Base-by-base conservation (phyloP, 1,284 basidiomycete genomes). In the Naganishia cerealis region DNA sequence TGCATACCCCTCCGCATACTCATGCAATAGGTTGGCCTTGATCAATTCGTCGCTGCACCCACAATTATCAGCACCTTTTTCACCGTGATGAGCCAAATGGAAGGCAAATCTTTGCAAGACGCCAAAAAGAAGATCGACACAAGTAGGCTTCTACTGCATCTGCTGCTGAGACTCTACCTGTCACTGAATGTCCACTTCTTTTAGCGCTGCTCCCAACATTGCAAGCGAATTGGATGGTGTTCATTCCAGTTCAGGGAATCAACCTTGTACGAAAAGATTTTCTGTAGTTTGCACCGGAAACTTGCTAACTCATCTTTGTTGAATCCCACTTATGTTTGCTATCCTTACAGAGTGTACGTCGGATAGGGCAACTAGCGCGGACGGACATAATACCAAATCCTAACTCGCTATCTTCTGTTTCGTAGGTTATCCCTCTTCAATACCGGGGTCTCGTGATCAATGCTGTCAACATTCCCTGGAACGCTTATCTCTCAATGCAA, bases 31-130 rank as follows among this genome's bases (percentile, higher is more conserved):
- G 74, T 75, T 29, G 77, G 74, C 4, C 72, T 82, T 40, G 82
- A 83, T 73, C 82, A 83, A 73, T 81, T 82, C 68, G 72, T 76
- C 2, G 77, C 81, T 62, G 81, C 82, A 3, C 82, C 82, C 0
- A 65, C 73, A n/a, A 75, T 81, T 15, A 65, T 80, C 57, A 72
- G 74, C 9, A 74, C 77, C n/a, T 84, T 83, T 76, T 84, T 83
- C 78, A 78, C 79, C 6, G 74, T 74, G 50, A 82, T 82, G 77
- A 79, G 81, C 1, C 70, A 81, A 5, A 71, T 81, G 43, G 83
- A 84, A 71, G 81, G 82, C 58, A 81, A 82, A 71, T 74, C 75
- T 40, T 52, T 80, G 50, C 68, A 75, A 10, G 80, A 78, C 16
- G 81, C 77, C 53, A 76, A 79, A 73, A 68, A 72, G 48, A 82